Conservation (phyloP, 768 basidiomycete genomes). For the Epithele typhae region DNA sequence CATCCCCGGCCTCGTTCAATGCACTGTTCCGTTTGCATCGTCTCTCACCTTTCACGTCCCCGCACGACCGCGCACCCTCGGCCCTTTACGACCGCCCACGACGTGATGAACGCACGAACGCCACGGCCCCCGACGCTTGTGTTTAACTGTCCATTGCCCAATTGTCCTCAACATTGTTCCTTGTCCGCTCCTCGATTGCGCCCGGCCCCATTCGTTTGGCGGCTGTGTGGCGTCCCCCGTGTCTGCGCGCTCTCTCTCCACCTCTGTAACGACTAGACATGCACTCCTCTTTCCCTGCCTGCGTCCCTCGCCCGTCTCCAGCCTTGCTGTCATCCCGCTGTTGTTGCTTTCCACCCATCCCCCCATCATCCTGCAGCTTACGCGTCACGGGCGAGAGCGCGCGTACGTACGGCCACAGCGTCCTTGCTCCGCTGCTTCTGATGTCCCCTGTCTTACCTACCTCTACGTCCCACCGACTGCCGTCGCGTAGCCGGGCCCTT, state of each 20-base stretch:
- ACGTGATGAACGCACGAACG: constrained; percentile 5
- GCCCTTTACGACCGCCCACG: constrained; percentile 5
- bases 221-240: constrained; percentile 1
- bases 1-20: not conserved
- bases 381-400: too few species aligned
- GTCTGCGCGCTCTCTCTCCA: constrained; percentile 6
- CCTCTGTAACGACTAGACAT: constrained; percentile 73
- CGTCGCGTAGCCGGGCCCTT: too few species aligned
- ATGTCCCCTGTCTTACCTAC: not conserved
- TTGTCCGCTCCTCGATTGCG: too few species aligned
- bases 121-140: not conserved
- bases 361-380: not conserved
- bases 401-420: too few species aligned
- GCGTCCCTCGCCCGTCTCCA: constrained; percentile 22
- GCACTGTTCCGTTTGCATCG: constrained; percentile 3
- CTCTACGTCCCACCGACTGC: not conserved
- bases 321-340: constrained; percentile 6
- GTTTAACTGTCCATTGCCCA: not conserved
- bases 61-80: not conserved
- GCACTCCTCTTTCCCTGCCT: constrained; percentile 35
- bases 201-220: not conserved
- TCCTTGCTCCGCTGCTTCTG: too few species aligned
- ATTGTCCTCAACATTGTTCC: not conserved
- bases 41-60: not conserved
- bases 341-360: constrained; percentile 9